phyloP scores from a whole-genome alignment of 177 flowering plant genomes.

The Telopea speciosissima region DNA sequence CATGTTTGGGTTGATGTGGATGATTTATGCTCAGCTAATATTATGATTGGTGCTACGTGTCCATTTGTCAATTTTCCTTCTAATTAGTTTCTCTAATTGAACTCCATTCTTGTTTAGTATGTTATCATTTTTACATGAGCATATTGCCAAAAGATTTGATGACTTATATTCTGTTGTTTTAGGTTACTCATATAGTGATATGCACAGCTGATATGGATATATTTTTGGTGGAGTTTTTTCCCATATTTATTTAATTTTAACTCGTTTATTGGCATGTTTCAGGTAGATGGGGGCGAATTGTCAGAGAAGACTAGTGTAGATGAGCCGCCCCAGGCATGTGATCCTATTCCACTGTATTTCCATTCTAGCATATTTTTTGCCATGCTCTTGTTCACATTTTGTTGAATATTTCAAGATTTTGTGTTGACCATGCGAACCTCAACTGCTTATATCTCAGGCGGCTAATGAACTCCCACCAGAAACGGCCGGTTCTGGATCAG shows the following conservation, averaged over 20 bases:
- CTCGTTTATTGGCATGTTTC: background rate
- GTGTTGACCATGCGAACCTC: background rate
- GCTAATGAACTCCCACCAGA: slow-evolving; percentile 21
- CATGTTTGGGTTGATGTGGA: no score
- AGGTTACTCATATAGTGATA: background rate
- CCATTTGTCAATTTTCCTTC: background rate
- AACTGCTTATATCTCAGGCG: slow-evolving; percentile 19
- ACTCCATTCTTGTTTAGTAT: background rate
- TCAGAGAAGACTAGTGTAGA: slow-evolving; percentile 5
- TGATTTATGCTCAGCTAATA: no score
- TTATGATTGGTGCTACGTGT: no score
- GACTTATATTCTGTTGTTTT: background rate
- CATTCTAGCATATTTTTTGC: background rate
- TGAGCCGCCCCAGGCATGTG: slow-evolving; percentile 17
- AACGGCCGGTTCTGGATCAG: slow-evolving; percentile 20
- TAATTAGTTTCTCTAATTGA: no score
- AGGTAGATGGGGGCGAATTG: slow-evolving; percentile 15
- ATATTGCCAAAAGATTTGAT: background rate
- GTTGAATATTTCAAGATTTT: slow-evolving; percentile 6
- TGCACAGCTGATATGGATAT: background rate
- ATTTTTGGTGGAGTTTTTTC: background rate
- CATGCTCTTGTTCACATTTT: background rate
- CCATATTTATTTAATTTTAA: no score
- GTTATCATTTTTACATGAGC: background rate
- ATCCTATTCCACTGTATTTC: background rate